Base-by-base conservation (phyloP, 2,329 filamentous ascomycete genomes). In the Grosmannia clavigera region DNA sequence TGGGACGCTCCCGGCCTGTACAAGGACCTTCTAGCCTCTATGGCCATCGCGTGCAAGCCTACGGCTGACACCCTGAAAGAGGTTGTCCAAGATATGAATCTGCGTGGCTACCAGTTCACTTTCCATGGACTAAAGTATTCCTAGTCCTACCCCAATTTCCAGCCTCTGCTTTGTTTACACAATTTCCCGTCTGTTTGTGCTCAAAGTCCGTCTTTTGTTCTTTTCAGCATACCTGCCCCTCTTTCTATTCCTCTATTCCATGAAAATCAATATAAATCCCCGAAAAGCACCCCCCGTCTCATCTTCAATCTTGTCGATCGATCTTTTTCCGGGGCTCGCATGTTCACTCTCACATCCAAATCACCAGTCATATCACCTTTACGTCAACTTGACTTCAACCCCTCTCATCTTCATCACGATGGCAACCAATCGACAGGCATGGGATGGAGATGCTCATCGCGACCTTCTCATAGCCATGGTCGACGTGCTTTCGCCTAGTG, bases 1-100 rank as follows among this genome's bases (percentile, higher is more conserved):
- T 81, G 77, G 77, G 72, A 72, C 33, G 66, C 61, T 0, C 62
- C 70, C 5, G 67, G 69, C 10, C 70, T 73, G 22, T 76, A 80
- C 54, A 68, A 75, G 61, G 75, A 76, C 50, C 73, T 80, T 51
- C 70, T 81, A 43, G 60, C 74, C 7, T 72, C 71, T 33, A 61
- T 79, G 29, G 66, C 75, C n/a, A 69, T 71, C 31, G 67, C 72
- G 7, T 63, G 74, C 59, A 72, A 69, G 46, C 70, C 74, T 2
- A 67, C 63, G 2, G 48, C 63, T 0, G 65, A 65, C 0, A 69
- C 74, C 12, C 73, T 71, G 57, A 61, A 62, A 1, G 57, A 46
- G 0, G 62, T 73, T 33, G 61, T 69, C 7, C 60, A 60, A 6
- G 60, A 61, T 1, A 64, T 73, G 53, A 63, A 64, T 10, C 29